These are phyloP conservation scores for Phytophthora ramorum DNA, from an alignment of 352 stramenopile species.

Conservation along the genomic window DNA sequence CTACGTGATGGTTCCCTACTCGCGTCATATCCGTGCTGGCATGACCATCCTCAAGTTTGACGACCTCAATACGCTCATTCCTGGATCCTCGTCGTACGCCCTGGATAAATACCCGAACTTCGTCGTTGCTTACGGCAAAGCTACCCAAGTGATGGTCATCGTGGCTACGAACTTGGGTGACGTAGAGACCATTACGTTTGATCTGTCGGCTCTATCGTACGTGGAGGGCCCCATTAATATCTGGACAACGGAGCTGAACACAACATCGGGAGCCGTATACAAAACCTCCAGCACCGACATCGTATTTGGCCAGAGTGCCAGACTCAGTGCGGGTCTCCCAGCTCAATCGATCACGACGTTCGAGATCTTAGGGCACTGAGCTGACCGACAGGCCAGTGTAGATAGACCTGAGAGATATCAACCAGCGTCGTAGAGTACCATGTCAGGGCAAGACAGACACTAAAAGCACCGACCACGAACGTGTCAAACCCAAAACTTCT, in stretches of 20 bases:
- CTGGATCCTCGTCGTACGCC: slow-evolving; percentile 14
- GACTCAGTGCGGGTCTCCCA: slow-evolving; percentile 10
- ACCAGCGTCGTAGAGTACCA: background rate
- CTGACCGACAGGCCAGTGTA: background rate
- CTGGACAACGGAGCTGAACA: slow-evolving; percentile 19
- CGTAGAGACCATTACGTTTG: slow-evolving; percentile 12
- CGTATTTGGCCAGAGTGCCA: slow-evolving; percentile 13
- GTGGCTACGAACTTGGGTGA: slow-evolving; percentile 19
- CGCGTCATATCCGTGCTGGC: slow-evolving; percentile 51
- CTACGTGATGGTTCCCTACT: slow-evolving; percentile 55
- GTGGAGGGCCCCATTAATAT: slow-evolving; percentile 6
- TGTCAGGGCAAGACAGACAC: background rate
- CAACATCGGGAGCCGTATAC: slow-evolving; percentile 14
- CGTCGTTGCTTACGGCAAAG: slow-evolving; percentile 28
- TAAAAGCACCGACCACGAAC: background rate
- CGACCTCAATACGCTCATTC: slow-evolving; percentile 22
- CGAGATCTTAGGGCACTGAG: slow-evolving; percentile 10
- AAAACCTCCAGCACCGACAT: slow-evolving; percentile 14
- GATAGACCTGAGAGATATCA: background rate
- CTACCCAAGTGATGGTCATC: slow-evolving; percentile 11
- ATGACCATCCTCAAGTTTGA: slow-evolving; percentile 44
- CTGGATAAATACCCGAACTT: slow-evolving; percentile 16
- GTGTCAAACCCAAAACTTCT: background rate
- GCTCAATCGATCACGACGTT: slow-evolving; percentile 18
- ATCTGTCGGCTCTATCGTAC: slow-evolving; percentile 7